Conservation (phyloP, 2,329 filamentous ascomycete species). For the Fusarium verrucosum region DNA sequence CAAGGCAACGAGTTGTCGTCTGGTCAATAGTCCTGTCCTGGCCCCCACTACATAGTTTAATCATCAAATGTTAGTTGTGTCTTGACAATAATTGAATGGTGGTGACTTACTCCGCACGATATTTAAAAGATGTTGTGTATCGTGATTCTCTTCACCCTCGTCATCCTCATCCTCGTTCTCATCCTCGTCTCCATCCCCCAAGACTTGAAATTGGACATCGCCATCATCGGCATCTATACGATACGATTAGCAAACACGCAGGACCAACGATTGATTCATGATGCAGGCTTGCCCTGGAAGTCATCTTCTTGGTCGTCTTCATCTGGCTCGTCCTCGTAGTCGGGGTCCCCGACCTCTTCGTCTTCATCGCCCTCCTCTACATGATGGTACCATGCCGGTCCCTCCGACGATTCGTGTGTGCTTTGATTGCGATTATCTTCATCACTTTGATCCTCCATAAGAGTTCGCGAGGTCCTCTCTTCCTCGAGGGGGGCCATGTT, state of each 20-base stretch:
- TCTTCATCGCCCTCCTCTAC: slow-evolving; percentile 47
- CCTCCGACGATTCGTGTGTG: slow-evolving; percentile 21
- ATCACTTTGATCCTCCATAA: slow-evolving; percentile 1
- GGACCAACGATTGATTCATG: not conserved
- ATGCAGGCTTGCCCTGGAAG: slow-evolving; percentile 31
- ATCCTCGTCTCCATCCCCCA: slow-evolving; percentile 38
- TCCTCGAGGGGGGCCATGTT: slow-evolving; percentile 25
- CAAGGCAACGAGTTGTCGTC: slow-evolving; percentile 53
- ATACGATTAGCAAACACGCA: not conserved
- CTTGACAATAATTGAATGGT: not conserved
- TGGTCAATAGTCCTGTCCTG: slow-evolving; percentile 47
- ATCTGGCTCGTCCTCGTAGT: slow-evolving; percentile 43
- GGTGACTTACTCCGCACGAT: slow-evolving; percentile 45
- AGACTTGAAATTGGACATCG: slow-evolving; percentile 37
- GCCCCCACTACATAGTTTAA: slow-evolving; percentile 39
- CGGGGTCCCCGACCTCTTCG: slow-evolving; percentile 48
- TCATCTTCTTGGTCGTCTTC: slow-evolving; percentile 43
- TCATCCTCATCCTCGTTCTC: slow-evolving; percentile 36
- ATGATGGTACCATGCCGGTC: slow-evolving; percentile 25
- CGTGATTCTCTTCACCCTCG: slow-evolving; percentile 41
- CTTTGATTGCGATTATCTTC: slow-evolving; percentile 15
- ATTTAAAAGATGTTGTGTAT: slow-evolving; percentile 46
- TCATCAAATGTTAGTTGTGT: slow-evolving; percentile 16
- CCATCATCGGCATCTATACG: slow-evolving; percentile 20
- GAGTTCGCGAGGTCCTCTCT: slow-evolving; percentile 15